Evolutionary conservation across 805 yeast species (phyloP), one percentile per base, ranked within the genome.

Genomic region (Wickerhamiella nectarea): DNA sequence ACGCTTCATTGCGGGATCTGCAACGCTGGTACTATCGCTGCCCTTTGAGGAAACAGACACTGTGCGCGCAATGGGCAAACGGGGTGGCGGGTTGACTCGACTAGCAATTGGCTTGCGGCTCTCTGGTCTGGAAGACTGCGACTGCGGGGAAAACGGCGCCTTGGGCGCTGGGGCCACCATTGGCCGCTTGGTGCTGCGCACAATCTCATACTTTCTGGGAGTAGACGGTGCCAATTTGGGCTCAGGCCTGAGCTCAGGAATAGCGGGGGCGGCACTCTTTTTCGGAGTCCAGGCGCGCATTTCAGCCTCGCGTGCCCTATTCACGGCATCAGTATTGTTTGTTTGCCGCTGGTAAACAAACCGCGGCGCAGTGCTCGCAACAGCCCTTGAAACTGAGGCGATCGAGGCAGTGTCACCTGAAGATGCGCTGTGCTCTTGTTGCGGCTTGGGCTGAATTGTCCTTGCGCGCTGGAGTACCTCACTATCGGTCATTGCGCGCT

Each of bases 401-500:
- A 17, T 7, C 21, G 35, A 33, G n/a, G 21, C 35, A 8, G 21
- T 17, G 8, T 19, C 21, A 3, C n/a, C n/a, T n/a, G n/a, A n/a
- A n/a, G n/a, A n/a, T n/a, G n/a, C n/a, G n/a, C n/a, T n/a, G n/a
- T n/a, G n/a, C n/a, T n/a, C n/a, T n/a, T n/a, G n/a, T n/a, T n/a
- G n/a, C n/a, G n/a, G n/a, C n/a, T n/a, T n/a, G n/a, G n/a, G n/a
- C n/a, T n/a, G n/a, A 21, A 28, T 14, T 7, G 12, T 8, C 8
- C 31, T 14, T 15, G 31, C 31, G n/a, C 31, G 31, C 4, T 11
- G 14, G 4, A 28, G 31, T 15, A 52, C 34, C 35, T 47, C 46
- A 1, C 26, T 31, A 10, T 46, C 46, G 11, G 41, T 26, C 5
- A 35, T 28, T 4, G 52, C 52, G 4, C 38, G 35, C 9, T 44